Base-by-base conservation (phyloP, 1,284 basidiomycete genomes). In the Trichosporon asahii region DNA sequence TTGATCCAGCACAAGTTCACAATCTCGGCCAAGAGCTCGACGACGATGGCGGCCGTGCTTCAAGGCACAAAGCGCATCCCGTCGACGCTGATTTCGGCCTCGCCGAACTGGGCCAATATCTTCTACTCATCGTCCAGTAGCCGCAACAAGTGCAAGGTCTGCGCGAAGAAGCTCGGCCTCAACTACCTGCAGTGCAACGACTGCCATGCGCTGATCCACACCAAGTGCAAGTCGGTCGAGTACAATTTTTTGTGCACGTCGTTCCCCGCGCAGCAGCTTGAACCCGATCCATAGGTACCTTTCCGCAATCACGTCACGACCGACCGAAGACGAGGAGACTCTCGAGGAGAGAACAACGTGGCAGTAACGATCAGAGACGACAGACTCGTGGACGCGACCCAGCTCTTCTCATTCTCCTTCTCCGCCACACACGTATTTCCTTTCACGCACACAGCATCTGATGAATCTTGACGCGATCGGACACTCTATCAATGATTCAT, bases 121-220 rank as follows among this genome's bases (percentile, higher is more conserved):
- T 61, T 61, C 57, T 61, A 61, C 29, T 61, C 57, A 8, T 61
- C 57, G 14, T 61, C 57, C 9, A 61, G 57, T 31, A 31, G 27
- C 57, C 27, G 57, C 18, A 61, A 31, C 57, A 61, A 61, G 57
- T 61, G 57, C 57, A 61, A 61, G 27, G 57, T 61, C 3, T 61
- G 57, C 57, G 31, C 57, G 57, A 61, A 61, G 57, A 61, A 61
- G 27, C 27, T 61, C 4, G 57, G 57, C 27, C 57, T 61, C 29
- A 61, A 61, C 29, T 61, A 61, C 29, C 57, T 61, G 29, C 57
- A 61, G 57, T 61, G 57, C 29, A 61, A 31, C 57, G 57, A 61
- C 27, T 61, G 57, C 29, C 57, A 61, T 18, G 57, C 57, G 3
- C 57, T 61, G 8, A 61, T 61, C 27, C 57, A 61, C 15, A 15